Conservation (phyloP, 192 early-diverging fungal genomes). For the Backusella sp. region DNA sequence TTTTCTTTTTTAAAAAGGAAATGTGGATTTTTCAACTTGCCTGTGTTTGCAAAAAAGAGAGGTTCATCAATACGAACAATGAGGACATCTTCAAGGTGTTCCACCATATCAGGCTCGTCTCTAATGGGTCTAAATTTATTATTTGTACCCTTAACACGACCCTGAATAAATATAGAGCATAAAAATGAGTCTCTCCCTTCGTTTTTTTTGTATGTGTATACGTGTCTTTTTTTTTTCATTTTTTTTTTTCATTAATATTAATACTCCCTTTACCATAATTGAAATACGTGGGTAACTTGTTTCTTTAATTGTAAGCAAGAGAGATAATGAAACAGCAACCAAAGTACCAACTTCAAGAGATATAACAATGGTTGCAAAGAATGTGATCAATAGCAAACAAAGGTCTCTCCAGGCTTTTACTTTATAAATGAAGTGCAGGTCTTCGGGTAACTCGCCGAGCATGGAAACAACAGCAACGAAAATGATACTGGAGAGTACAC, state of each 20-base stretch:
- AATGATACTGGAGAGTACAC: slow-evolving; percentile 70
- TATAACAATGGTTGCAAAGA: slow-evolving; percentile 84
- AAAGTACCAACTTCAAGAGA: slow-evolving; percentile 93
- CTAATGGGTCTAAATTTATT: slow-evolving; percentile 75
- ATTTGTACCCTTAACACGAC: slow-evolving; percentile 51
- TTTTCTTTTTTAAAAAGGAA: neutral
- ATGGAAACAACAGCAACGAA: slow-evolving; percentile 78
- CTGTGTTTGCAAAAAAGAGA: slow-evolving; percentile 94
- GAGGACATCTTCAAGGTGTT: slow-evolving; percentile 81
- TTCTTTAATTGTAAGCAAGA: slow-evolving; percentile 90
- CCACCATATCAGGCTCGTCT: slow-evolving; percentile 58
- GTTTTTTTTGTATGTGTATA: neutral
- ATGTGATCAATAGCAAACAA: slow-evolving; percentile 82
- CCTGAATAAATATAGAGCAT: slow-evolving; percentile 28
- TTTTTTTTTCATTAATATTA: neutral
- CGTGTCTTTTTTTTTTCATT: neutral
- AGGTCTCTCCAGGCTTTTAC: slow-evolving; percentile 83
- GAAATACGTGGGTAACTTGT: slow-evolving; percentile 84
- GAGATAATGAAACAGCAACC: slow-evolving; percentile 82
- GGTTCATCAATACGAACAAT: slow-evolving; percentile 92
- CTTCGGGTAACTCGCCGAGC: slow-evolving; percentile 71
- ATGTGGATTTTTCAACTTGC: slow-evolving; percentile 12
- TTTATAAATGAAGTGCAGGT: slow-evolving; percentile 78
- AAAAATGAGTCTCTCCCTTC: neutral
- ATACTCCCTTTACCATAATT: slow-evolving; percentile 54